Conservation (phyloP, 805 yeast species). For the Priceomyces medius region DNA sequence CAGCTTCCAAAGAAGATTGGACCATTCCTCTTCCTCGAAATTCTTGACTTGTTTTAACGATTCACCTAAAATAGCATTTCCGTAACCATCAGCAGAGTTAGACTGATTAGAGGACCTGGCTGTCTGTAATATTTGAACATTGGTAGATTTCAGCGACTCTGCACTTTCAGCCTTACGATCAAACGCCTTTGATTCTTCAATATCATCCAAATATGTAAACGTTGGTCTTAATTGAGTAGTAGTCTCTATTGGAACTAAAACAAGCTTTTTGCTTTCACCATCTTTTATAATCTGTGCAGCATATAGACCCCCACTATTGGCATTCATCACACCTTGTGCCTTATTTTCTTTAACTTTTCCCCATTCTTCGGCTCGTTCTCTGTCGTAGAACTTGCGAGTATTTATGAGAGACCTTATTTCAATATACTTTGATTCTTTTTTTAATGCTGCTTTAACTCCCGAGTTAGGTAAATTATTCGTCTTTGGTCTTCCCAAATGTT, state of each 20-base stretch:
- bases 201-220: conserved; percentile 73
- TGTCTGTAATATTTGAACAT: conserved; percentile 42
- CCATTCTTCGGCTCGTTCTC: conserved; percentile 64
- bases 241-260: conserved; percentile 62
- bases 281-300: conserved; percentile 28
- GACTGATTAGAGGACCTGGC: conserved; percentile 28
- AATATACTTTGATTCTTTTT: conserved; percentile 59
- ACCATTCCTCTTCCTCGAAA: conserved; percentile 44
- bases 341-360: conserved; percentile 58
- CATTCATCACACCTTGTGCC: conserved; percentile 66
- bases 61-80: conserved; percentile 32
- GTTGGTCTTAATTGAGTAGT: conserved; percentile 79
- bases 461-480: conserved; percentile 36
- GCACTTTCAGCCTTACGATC: conserved; percentile 39
- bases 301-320: conserved; percentile 47
- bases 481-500: conserved; percentile 55
- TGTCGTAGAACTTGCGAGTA: conserved; percentile 66
- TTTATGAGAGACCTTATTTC: conserved; percentile 79
- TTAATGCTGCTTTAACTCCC: conserved; percentile 49
- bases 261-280: conserved; percentile 40
- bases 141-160: conserved; percentile 30
- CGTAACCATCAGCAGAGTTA: conserved; percentile 25
- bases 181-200: conserved; percentile 44
- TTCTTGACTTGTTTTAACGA: conserved; percentile 38
- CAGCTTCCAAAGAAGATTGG: conserved; percentile 27